Percentiles rank a stretch among this genome's conserved stretches.
Conservation (phyloP, 176 grass and related monocot species). For the Zoysia pacifica region DNA sequence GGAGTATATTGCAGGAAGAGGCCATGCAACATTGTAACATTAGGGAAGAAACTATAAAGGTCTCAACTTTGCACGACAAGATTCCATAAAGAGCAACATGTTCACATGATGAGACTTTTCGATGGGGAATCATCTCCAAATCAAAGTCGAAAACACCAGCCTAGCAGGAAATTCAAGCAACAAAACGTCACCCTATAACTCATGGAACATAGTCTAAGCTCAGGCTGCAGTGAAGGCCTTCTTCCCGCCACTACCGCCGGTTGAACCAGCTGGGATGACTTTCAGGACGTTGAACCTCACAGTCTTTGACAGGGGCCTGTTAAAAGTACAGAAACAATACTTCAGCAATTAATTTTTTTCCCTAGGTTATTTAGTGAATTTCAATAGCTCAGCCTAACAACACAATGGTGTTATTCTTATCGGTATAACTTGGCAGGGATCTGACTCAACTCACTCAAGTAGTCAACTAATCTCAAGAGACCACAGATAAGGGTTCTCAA, state of each 20-base stretch:
- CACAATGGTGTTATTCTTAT: no score
- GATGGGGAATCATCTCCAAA: conserved; percentile 30
- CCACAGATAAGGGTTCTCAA: no score
- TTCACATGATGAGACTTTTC: conserved; percentile 33
- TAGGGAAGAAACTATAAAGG: background rate
- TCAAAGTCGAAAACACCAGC: conserved; percentile 35
- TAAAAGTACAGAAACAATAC: no score
- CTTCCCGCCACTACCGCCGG: conserved; percentile 42
- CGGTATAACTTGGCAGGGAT: no score
- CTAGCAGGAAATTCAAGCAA: background rate
- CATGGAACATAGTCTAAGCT: conserved; percentile 38
- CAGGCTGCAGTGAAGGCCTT: conserved; percentile 72
- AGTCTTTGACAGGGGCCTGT: conserved; percentile 73
- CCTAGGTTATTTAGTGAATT: no score
- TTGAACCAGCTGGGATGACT: conserved; percentile 76
- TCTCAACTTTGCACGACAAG: conserved; percentile 39
- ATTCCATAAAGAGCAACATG: conserved; percentile 48
- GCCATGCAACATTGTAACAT: background rate
- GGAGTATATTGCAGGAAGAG: background rate
- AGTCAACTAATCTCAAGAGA: no score
- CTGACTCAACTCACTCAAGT: no score
- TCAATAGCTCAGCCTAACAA: no score
- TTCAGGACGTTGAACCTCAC: conserved; percentile 87
- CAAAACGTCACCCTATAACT: conserved; percentile 41
- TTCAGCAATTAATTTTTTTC: no score